Conservation (phyloP, 495 filamentous ascomycete genomes). For the Hypoxylon fragiforme region DNA sequence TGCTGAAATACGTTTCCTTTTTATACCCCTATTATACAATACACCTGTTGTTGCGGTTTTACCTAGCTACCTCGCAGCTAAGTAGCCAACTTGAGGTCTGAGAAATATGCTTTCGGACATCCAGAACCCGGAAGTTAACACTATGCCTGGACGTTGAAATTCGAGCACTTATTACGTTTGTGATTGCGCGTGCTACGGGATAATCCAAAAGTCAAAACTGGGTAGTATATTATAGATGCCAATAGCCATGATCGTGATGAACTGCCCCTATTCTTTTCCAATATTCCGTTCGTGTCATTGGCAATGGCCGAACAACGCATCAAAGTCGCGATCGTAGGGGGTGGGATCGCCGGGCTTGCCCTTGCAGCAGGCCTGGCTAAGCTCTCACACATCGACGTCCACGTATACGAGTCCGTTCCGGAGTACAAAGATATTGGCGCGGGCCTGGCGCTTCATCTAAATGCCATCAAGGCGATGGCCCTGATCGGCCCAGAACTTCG, state of each 20-base stretch:
- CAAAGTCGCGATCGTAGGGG: constrained; percentile 42
- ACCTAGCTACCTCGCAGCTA: not conserved
- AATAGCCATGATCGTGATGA: too few relatives aligned
- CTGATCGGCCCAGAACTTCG: constrained; percentile 40
- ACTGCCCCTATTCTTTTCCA: not conserved
- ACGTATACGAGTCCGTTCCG: constrained; percentile 39
- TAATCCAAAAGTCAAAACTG: not conserved
- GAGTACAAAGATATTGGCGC: constrained; percentile 42
- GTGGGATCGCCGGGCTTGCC: constrained; percentile 42
- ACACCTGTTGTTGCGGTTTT: too few relatives aligned
- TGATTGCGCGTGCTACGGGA: not conserved
- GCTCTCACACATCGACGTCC: constrained; percentile 36
- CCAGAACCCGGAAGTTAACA: not conserved
- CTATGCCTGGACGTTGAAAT: not conserved
- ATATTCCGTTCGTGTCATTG: not conserved
- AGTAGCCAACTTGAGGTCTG: not conserved
- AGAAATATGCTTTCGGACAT: not conserved
- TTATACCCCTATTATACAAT: too few relatives aligned
- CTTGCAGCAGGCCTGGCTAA: constrained; percentile 42
- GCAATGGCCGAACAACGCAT: constrained; percentile 22
- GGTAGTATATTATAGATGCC: too few relatives aligned
- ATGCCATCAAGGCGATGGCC: constrained; percentile 43
- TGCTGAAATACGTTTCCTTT: too few relatives aligned
- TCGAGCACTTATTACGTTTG: not conserved
- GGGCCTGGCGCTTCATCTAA: constrained; percentile 44